These are phyloP conservation scores for Saccharomyces mikatae DNA, from an alignment of 805 yeast species.

Conservation along the genomic window DNA sequence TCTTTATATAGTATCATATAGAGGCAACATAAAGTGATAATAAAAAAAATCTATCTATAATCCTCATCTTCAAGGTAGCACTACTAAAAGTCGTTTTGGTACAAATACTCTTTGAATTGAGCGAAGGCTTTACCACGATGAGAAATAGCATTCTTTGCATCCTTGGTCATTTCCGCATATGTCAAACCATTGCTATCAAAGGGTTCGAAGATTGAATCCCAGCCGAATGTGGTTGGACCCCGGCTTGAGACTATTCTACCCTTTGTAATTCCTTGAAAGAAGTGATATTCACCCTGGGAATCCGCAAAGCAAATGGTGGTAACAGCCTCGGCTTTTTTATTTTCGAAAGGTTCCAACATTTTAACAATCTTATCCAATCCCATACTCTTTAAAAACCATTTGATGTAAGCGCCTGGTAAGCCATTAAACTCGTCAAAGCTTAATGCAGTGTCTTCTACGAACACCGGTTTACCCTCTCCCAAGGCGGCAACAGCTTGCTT, in stretches of 20 bases:
- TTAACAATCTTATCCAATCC: slow-evolving; percentile 74
- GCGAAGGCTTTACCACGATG: slow-evolving; percentile 82
- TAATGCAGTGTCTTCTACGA: slow-evolving; percentile 92
- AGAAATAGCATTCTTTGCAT: slow-evolving; percentile 68
- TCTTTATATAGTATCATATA: neutral
- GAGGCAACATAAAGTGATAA: neutral
- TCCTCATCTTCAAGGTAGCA: neutral
- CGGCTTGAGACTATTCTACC: slow-evolving; percentile 73
- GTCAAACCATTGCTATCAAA: slow-evolving; percentile 45
- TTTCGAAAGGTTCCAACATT: slow-evolving; percentile 72
- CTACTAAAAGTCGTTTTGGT: neutral
- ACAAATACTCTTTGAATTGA: slow-evolving; percentile 53
- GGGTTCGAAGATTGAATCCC: slow-evolving; percentile 91
- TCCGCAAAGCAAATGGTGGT: slow-evolving; percentile 90
- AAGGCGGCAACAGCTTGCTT: slow-evolving; percentile 53
- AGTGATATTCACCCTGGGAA: slow-evolving; percentile 68
- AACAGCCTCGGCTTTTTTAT: slow-evolving; percentile 77
- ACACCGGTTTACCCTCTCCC: slow-evolving; percentile 61
- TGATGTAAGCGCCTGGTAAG: slow-evolving; percentile 91
- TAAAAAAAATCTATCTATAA: neutral
- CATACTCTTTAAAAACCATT: slow-evolving; percentile 77
- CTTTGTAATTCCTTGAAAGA: slow-evolving; percentile 77
- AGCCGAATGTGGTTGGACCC: slow-evolving; percentile 83
- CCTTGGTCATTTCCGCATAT: slow-evolving; percentile 83
- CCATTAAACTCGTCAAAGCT: slow-evolving; percentile 73